Evolutionary conservation across 2,329 filamentous ascomycete genomes (phyloP).

Genomic region (Arthrobotrys megalospora): DNA sequence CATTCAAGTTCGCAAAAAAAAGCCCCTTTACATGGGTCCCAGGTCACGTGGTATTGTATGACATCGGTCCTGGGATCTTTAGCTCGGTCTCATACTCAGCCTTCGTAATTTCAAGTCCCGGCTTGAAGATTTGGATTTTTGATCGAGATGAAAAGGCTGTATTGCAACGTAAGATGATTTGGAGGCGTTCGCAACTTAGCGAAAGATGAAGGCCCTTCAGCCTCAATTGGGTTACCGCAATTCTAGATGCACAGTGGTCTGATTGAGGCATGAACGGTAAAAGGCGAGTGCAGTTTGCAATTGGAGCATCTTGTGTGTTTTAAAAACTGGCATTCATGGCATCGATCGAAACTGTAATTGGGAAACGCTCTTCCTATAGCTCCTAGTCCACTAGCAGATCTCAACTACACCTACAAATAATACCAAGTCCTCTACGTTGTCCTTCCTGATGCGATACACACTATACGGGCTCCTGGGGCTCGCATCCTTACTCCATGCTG

Average conservation of each 20-base stretch:
- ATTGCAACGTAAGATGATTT: constrained; percentile 30
- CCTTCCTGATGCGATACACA: constrained; percentile 6
- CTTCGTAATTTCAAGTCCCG: constrained; percentile 23
- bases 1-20: background rate
- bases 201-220: constrained; percentile 15
- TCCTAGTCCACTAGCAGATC: background rate
- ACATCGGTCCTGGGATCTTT: background rate
- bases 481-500: constrained; percentile 23
- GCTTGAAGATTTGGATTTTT: constrained; percentile 17
- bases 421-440: background rate
- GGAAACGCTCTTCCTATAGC: background rate
- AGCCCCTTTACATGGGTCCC: background rate
- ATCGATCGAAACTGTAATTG: background rate
- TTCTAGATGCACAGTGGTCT: constrained; percentile 31
- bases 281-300: constrained; percentile 11
- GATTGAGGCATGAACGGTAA: constrained; percentile 23
- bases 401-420: background rate
- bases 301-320: constrained; percentile 8
- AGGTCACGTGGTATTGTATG: constrained; percentile 18
- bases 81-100: constrained; percentile 4
- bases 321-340: constrained; percentile 23
- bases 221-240: constrained; percentile 20
- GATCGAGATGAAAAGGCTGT: constrained; percentile 25
- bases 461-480: constrained; percentile 19
- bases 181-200: constrained; percentile 27